A percentile compares a stretch with the other conserved stretches of the same genome.
Conservation (phyloP, 2,329 filamentous ascomycete genomes). For the Trichoderma asperellum region DNA sequence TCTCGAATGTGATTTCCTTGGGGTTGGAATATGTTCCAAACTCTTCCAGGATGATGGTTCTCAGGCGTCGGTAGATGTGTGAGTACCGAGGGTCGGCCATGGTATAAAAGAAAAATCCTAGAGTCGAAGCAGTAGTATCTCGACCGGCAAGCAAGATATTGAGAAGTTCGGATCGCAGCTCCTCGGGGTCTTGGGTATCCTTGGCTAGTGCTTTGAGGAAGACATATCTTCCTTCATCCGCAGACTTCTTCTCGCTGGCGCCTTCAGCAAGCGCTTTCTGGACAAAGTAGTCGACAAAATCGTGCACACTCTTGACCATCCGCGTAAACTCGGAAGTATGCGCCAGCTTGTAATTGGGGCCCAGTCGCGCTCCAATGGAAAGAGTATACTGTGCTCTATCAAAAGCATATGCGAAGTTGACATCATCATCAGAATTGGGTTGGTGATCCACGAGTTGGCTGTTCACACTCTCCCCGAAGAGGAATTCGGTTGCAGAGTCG, state of each 20-base stretch:
- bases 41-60: conserved; percentile 44
- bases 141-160: conserved; percentile 54
- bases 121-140: conserved; percentile 57
- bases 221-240: conserved; percentile 36
- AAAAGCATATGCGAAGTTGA: conserved; percentile 41
- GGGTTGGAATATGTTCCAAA: conserved; percentile 54
- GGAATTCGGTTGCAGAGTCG: conserved; percentile 57
- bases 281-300: conserved; percentile 72
- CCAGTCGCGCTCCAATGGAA: conserved; percentile 56
- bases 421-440: conserved; percentile 36
- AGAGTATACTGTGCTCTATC: conserved; percentile 47
- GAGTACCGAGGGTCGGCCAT: conserved; percentile 45
- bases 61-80: conserved; percentile 48
- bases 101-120: conserved; percentile 54
- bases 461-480: conserved; percentile 62
- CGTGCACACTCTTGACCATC: conserved; percentile 67
- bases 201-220: conserved; percentile 40
- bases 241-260: conserved; percentile 26
- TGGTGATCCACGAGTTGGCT: conserved; percentile 43
- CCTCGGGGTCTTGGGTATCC: conserved; percentile 39
- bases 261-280: conserved; percentile 53
- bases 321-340: conserved; percentile 62
- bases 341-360: conserved; percentile 50
- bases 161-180: conserved; percentile 40
- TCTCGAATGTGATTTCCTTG: conserved; percentile 36